Base-by-base conservation (phyloP, 2,329 filamentous ascomycete genomes). In the Neonectria magnoliae region DNA sequence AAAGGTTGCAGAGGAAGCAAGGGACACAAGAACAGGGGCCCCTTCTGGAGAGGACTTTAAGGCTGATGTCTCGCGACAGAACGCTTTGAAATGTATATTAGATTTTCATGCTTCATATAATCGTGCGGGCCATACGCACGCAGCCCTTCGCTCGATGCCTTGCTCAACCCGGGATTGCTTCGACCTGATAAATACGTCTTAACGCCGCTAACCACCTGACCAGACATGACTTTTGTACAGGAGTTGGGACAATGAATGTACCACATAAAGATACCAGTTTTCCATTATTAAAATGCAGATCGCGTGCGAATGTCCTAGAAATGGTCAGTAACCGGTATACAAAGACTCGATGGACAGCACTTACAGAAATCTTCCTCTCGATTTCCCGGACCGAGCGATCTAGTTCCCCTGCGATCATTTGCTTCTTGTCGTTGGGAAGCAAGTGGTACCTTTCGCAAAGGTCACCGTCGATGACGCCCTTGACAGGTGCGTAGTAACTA, bases 381-480 rank as follows among this genome's bases (percentile, higher is more conserved):
- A 99, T 96, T 81, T 98, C 93, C 72, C 93, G 84, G 60, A 98
- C 90, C 45, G 93, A 95, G 63, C 96, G 90, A 80, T 98, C 96
- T 71, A 98, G 80, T 80, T 98, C 95, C 55, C 88, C 94, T 2
- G 95, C 95, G 82, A 99, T 97, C 88, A 94, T 94, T 80, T 93
- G 90, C 85, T 98, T 97, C 84, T 93, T 94, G 74, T 98, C 95
- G 71, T 90, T 91, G 27, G 91, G 87, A 65, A 99, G 84, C 64
- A 96, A 82, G 63, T 93, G 88, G 80, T 93, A 99, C 71, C 94
- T 88, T 84, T 99, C 96, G 74, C 96, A 97, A 44, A 99, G 83
- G 81, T 99, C 96, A 29, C 96, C 96, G 79, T 99, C 96, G 73
- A 99, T 97, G 29, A 97, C 90, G 9, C 94, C 94, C 85, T 99